Conservation (phyloP, 768 basidiomycete genomes). For the Boletus bicolor region DNA sequence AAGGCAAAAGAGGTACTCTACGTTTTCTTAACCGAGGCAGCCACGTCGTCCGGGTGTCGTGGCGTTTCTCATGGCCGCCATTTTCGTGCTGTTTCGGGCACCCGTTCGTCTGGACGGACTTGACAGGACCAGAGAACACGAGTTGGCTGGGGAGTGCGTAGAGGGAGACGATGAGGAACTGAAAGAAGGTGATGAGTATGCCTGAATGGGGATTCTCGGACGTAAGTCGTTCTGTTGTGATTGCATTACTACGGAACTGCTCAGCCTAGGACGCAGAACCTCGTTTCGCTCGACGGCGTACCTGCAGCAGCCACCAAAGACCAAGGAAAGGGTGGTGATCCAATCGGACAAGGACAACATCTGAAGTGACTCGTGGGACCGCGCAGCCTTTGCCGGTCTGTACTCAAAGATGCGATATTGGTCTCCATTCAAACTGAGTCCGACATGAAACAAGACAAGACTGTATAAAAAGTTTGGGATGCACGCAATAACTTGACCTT, state of each 20-base stretch:
- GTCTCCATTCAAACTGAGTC: background rate
- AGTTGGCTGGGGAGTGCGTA: conserved; percentile 68
- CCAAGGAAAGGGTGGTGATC: conserved; percentile 63
- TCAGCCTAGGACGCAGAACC: background rate
- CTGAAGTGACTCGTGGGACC: background rate
- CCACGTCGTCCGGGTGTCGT: background rate
- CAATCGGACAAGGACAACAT: conserved; percentile 39
- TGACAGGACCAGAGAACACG: conserved; percentile 20
- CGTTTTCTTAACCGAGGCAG: conserved; percentile 55
- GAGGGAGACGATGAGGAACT: conserved; percentile 75
- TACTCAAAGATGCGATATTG: background rate
- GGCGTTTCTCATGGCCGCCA: background rate
- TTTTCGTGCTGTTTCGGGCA: background rate
- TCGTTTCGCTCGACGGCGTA: conserved; percentile 20
- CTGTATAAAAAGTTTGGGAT: background rate
- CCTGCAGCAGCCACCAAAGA: conserved; percentile 93
- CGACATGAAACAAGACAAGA: background rate
- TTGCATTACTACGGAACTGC: conserved; percentile 57
- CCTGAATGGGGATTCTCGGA: conserved; percentile 67
- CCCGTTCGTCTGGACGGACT: background rate
- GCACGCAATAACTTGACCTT: background rate
- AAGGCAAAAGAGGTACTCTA: conserved; percentile 66
- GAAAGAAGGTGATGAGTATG: conserved; percentile 81
- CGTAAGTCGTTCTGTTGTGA: conserved; percentile 73
- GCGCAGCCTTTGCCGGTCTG: background rate